Base-by-base conservation (phyloP, 805 yeast genomes). In the Lachancea sp. region DNA sequence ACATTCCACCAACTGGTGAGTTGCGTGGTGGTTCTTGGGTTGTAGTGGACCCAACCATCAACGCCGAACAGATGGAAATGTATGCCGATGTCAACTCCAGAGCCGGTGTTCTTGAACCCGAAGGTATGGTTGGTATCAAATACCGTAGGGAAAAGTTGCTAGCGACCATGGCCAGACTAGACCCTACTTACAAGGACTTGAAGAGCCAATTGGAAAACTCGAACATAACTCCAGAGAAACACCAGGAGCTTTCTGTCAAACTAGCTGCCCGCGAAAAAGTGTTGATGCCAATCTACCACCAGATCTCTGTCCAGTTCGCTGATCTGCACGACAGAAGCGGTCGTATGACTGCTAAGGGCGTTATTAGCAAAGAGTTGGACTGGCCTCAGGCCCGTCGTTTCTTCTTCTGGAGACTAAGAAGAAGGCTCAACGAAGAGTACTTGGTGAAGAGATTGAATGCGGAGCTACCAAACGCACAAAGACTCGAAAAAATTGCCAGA, bases 11-110 rank as follows among this genome's bases (percentile, higher is more conserved):
- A 48, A 80, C 85, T 55, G 99, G 98, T 67, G 99, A 93, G 70
- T 77, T 93, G 56, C 85, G 99, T 78, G 99, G 99, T 74, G 99
- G 99, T 66, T 91, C 99, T 20, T 93, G 99, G 99, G 99, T 95
- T 46, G 99, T 93, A 56, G 96, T 93, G 64, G 99, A 93, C 69
- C 97, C 99, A 53, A 87, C 97, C 41, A 93, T 93, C 72, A 93
- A 95, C 68, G 69, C 85, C 38, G 97, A 90, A 51, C 87, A 87
- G 86, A 95, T 93, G 96, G 99, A 93, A 72, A 91, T 93, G 97
- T 93, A 91, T 60, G 98, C 98, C 18, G 99, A 95, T 67, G 83
- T 79, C 41, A 93, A 93, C 44, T 77, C 98, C 10, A 80, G 99
- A 66, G 99, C 89, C 34, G 98, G 99, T 81, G 96, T 93, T 48